Percentiles rank a stretch among this genome's conserved stretches.
phyloP scores from a whole-genome alignment of 2,329 filamentous ascomycete species.

The Dactylellina haptotyla region DNA sequence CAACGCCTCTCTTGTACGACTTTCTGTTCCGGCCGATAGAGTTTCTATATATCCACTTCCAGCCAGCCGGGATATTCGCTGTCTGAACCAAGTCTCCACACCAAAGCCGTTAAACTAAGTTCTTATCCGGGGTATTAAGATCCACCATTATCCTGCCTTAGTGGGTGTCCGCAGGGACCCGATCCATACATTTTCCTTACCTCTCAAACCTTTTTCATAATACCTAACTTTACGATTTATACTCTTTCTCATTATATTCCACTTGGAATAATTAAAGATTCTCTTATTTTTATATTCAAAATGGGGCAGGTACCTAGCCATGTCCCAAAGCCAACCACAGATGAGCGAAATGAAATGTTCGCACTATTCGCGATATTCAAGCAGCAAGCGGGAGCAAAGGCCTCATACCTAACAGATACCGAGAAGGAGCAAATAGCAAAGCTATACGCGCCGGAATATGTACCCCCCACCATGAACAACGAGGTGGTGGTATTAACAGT shows the following conservation, averaged over 20 bases:
- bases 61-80: no score
- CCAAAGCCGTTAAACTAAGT: no score
- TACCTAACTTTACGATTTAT: not conserved
- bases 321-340: constrained; percentile 22
- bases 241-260: not conserved
- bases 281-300: not conserved
- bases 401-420: not conserved
- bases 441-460: constrained; percentile 32
- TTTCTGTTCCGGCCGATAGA: no score
- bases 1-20: no score
- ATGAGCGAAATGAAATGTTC: constrained; percentile 24
- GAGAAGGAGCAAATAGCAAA: constrained; percentile 16
- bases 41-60: no score
- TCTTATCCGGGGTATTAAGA: no score
- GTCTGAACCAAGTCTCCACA: no score
- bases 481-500: constrained; percentile 13
- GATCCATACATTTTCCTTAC: no score
- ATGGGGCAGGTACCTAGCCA: constrained; percentile 36
- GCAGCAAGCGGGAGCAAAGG: not conserved
- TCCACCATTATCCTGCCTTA: no score
- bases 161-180: no score
- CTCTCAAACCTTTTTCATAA: no score
- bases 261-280: not conserved
- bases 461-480: constrained; percentile 10
- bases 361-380: constrained; percentile 6